These are phyloP conservation scores for Microcyclospora tardicrescens DNA, from an alignment of 2,329 filamentous ascomycete genomes.

Conservation along the genomic window DNA sequence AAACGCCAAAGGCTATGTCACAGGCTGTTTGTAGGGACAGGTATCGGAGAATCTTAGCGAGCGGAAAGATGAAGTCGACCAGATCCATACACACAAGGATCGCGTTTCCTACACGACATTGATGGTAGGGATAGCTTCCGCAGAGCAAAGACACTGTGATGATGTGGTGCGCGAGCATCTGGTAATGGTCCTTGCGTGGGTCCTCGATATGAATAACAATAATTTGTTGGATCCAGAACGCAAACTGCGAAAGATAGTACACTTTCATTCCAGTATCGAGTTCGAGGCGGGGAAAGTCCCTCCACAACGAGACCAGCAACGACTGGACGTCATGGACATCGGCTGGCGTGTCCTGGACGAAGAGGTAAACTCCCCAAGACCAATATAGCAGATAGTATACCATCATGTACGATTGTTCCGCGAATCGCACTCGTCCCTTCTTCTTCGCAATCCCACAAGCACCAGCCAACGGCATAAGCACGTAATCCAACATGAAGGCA, in stretches of 20 bases:
- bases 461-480: slow-evolving; percentile 65
- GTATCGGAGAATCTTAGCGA: slow-evolving; percentile 88
- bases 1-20: slow-evolving; percentile 72
- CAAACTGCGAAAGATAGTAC: slow-evolving; percentile 82
- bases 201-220: slow-evolving; percentile 91
- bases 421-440: slow-evolving; percentile 69
- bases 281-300: slow-evolving; percentile 68
- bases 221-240: slow-evolving; percentile 90
- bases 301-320: slow-evolving; percentile 50
- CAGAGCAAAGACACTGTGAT: slow-evolving; percentile 73
- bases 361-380: slow-evolving; percentile 61
- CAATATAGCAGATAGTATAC: slow-evolving; percentile 75
- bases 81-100: slow-evolving; percentile 90
- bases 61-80: slow-evolving; percentile 71
- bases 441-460: slow-evolving; percentile 57
- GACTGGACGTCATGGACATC: not conserved
- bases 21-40: slow-evolving; percentile 61
- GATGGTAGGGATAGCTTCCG: slow-evolving; percentile 73
- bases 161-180: slow-evolving; percentile 93
- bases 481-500: slow-evolving; percentile 73
- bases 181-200: slow-evolving; percentile 83
- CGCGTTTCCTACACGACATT: slow-evolving; percentile 75
- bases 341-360: slow-evolving; percentile 17
- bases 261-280: slow-evolving; percentile 63
- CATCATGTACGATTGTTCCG: slow-evolving; percentile 86